Evolutionary conservation across 2,329 filamentous ascomycete genomes (phyloP), one percentile per base, ranked within the genome.

Genomic region (Fusarium continuum): DNA sequence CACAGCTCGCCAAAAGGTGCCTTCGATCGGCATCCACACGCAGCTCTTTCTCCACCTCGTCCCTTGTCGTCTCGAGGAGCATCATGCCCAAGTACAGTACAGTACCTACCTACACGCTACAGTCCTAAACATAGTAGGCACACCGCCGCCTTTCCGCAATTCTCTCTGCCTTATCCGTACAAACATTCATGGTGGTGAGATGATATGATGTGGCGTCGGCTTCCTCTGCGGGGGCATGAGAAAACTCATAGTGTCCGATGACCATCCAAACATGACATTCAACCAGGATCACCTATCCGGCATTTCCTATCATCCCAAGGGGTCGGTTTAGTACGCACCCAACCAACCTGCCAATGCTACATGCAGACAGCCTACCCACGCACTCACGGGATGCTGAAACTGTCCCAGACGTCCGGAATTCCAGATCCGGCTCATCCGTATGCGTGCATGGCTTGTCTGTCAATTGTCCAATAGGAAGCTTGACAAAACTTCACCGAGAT

Each of bases 361-460:
- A 35, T 38, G 16, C 20, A 46, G 48, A 51, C 39, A 51, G 34
- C 29, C 41, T n/a, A n/a, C n/a, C n/a, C n/a, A n/a, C n/a, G n/a
- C n/a, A n/a, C n/a, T n/a, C 43, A 57, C 54, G 47, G 56, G 65
- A 53, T 59, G 54, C 54, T 60, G 46, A 46, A 54, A 41, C 40
- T 43, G 57, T 70, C 67, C 68, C 68, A 70, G 64, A 55, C 64
- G 45, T 58, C 64, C 68, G 68, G 68, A 58, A 58, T 70, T 59
- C 68, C 68, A 68, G 56, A 70, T 70, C 68, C 68, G 68, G 65
- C 29, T 38, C 56, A 64, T 68, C 68, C 68, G 68, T 36, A 39
- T 26, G 34, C n/a, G 36, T 31, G 39, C 29, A 55, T 35, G 35
- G 10, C 29, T n/a, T n/a, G n/a, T n/a, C 9, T 35, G 20, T 17